Evolutionary conservation across 2,329 filamentous ascomycete genomes (phyloP).

Genomic region (Pleoardoris graminearum): DNA sequence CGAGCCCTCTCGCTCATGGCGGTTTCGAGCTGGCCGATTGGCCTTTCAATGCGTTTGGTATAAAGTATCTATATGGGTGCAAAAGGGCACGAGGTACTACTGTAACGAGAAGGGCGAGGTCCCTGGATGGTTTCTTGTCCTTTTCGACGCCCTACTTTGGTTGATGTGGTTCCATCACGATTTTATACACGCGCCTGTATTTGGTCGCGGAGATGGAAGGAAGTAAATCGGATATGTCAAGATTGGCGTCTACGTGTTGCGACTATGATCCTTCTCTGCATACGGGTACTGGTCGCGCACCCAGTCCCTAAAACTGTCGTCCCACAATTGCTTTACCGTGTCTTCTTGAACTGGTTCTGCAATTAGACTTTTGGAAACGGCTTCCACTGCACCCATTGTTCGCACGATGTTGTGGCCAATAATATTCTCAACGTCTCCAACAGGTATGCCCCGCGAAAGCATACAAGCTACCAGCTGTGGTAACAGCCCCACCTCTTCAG

Average conservation of each 20-base stretch:
- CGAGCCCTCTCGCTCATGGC: neutral
- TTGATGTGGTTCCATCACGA: slow-evolving; percentile 16
- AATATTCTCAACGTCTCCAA: neutral
- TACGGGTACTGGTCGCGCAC: neutral
- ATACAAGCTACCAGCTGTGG: neutral
- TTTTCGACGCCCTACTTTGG: slow-evolving; percentile 13
- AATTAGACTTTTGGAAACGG: neutral
- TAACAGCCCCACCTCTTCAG: slow-evolving; percentile 12
- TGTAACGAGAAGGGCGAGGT: slow-evolving; percentile 8
- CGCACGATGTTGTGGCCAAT: neutral
- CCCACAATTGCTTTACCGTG: neutral
- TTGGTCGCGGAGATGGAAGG: slow-evolving; percentile 9
- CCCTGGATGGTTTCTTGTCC: slow-evolving; percentile 10
- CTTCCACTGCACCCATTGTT: neutral
- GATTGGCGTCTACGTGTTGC: no score
- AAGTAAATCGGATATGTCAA: neutral
- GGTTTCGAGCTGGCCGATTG: slow-evolving; percentile 4
- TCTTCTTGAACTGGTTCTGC: neutral
- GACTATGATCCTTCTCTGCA: neutral
- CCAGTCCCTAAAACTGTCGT: neutral
- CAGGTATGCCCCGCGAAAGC: slow-evolving; percentile 51
- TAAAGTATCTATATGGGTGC: slow-evolving; percentile 1
- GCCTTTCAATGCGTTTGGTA: slow-evolving; percentile 7
- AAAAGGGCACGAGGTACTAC: neutral
- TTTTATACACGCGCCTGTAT: slow-evolving; percentile 1